Conservation (phyloP, 352 stramenopile species). For the Pythium guiyangense region DNA sequence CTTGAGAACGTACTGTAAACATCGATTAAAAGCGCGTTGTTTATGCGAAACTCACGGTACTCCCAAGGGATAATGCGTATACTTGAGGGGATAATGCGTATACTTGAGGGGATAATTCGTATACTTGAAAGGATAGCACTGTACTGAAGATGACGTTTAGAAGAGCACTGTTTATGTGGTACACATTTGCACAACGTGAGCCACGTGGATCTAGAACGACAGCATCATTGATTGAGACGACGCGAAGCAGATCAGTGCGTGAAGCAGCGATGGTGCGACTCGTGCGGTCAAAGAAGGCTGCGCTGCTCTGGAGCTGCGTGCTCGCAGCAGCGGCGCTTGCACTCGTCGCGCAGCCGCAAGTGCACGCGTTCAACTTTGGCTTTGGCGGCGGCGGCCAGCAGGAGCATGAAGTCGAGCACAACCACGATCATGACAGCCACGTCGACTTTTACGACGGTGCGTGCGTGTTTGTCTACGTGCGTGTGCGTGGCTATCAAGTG, state of each 20-base stretch:
- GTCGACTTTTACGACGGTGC: slow-evolving; percentile 76
- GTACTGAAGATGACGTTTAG: too few relatives aligned
- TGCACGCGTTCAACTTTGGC: slow-evolving; percentile 39
- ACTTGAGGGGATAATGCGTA: too few relatives aligned
- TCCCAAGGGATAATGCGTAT: too few relatives aligned
- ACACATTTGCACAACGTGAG: not conserved
- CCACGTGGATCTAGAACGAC: too few relatives aligned
- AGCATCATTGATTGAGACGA: not conserved
- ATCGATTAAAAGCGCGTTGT: too few relatives aligned
- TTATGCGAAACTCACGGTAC: too few relatives aligned
- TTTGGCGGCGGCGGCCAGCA: slow-evolving; percentile 33
- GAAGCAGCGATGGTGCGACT: slow-evolving; percentile 2
- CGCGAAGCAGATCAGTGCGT: too few relatives aligned
- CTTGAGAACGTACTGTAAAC: too few relatives aligned
- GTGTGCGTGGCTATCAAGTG: slow-evolving; percentile 23
- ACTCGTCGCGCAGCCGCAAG: slow-evolving; percentile 29
- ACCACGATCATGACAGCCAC: slow-evolving; percentile 59
- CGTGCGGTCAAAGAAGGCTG: slow-evolving; percentile 14
- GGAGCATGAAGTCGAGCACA: slow-evolving; percentile 23
- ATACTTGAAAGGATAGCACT: too few relatives aligned
- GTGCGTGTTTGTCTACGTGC: slow-evolving; percentile 3
- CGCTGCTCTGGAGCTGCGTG: slow-evolving; percentile 24
- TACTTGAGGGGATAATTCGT: too few relatives aligned
- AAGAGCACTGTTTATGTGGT: too few relatives aligned
- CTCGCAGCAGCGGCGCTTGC: slow-evolving; percentile 13